phyloP scores from a whole-genome alignment of 208 protist species.

The Naegleria lovaniensis region DNA sequence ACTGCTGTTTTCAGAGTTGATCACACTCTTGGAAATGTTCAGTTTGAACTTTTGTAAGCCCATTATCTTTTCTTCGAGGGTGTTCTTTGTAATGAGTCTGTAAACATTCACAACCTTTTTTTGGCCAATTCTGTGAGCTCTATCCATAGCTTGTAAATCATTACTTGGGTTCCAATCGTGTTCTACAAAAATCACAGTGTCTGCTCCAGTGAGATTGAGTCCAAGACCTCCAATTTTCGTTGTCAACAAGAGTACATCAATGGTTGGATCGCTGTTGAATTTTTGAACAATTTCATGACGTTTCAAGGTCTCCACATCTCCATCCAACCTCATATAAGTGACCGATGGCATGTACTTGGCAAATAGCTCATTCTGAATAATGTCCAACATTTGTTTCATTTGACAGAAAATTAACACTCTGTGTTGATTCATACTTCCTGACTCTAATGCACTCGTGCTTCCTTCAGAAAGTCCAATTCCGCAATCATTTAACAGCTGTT shows the following conservation, averaged over 20 bases:
- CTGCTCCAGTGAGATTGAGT: conserved; percentile 70
- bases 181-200: conserved; percentile 77
- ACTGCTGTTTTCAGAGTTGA: background rate
- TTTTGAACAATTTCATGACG: conserved; percentile 50
- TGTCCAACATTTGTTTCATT: conserved; percentile 37
- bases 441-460: background rate
- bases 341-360: background rate
- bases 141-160: conserved; percentile 56
- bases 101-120: conserved; percentile 83
- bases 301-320: conserved; percentile 28
- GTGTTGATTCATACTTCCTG: background rate
- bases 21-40: background rate
- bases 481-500: conserved; percentile 61
- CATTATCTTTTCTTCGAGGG: conserved; percentile 83
- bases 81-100: conserved; percentile 71
- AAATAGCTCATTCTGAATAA: conserved; percentile 56
- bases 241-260: conserved; percentile 73
- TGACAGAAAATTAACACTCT: conserved; percentile 60
- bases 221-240: conserved; percentile 73
- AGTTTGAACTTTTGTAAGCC: conserved; percentile 50
- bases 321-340: conserved; percentile 68
- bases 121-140: conserved; percentile 27
- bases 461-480: conserved; percentile 52
- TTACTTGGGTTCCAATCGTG: conserved; percentile 79
- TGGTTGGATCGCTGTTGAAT: conserved; percentile 75